Evolutionary conservation across 1,284 basidiomycete genomes (phyloP), one percentile per base, ranked within the genome.

Genomic region (Abortiporus biennis): DNA sequence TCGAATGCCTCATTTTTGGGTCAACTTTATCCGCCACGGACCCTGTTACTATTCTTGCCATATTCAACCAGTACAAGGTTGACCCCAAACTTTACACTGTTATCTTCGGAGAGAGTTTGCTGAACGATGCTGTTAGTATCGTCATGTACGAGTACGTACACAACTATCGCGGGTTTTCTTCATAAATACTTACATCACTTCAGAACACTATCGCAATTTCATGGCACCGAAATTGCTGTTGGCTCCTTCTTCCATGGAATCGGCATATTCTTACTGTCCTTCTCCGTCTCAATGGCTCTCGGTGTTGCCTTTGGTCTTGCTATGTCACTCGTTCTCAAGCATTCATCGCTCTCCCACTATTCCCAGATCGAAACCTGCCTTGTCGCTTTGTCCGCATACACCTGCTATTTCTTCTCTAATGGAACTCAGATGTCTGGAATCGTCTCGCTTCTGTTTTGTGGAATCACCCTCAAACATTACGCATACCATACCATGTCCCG

Each of bases 41-140:
- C 60, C 96, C 95, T 0, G 94, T 99, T 24, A 99, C 96, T 1
- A 97, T 99, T 59, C 74, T 99, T 20, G 92, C 95, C 36, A 99
- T 99, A 50, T 99, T 99, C 74, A 94, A 98, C 56, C 91, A 95
- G 50, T 91, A 96, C 69, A 96, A 98, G 63, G 95, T 99, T 47
- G 95, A 99, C 63, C 94, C 96, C 0, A 96, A 98, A 62, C 75
- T 99, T 3, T 99, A 99, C 68, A 89, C 85, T 42, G 81, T 99
- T 66, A 99, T 99, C 55, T 99, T 99, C 60, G 96, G 96, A 24
- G 95, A 99, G 66, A 91, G 86, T 61, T 77, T 99, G 47, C 68
- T 99, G 48, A 99, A 99, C 66, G 95, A 99, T 74, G 95, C 95
- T 21, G 95, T 99, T 54, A 93, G 92, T 71, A 99, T 99, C 69